Base-by-base conservation (phyloP, 2,329 filamentous ascomycete species). In the Alternaria longipes region DNA sequence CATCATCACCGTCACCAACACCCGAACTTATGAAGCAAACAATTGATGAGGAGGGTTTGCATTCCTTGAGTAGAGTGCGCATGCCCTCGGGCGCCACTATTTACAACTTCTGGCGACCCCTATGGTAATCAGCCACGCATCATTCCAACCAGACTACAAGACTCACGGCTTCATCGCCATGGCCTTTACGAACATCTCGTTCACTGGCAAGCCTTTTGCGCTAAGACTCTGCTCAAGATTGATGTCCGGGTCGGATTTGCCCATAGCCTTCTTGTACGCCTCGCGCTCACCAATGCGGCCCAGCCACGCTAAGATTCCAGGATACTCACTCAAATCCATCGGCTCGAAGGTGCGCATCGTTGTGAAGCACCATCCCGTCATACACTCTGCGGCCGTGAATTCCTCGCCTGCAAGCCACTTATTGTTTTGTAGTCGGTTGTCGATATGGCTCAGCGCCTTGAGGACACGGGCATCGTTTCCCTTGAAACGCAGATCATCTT, bases 381-480 rank as follows among this genome's bases (percentile, higher is more conserved):
- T 90, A 40, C 90, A 80, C 74, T 92, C 90, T 1, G 89, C 89
- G 1, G 82, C 87, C 0, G 87, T 90, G 59, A 91, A 86, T 52
- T 88, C 81, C 0, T 83, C 78, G 3, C 89, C 90, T 0, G 86
- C 87, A 22, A 91, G 77, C 81, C 84, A 91, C 8, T 79, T 71
- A 36, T 80, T 84, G 1, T 75, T 62, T 3, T 64, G 66, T 3
- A 91, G 71, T 11, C 85, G 78, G 3, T 82, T 74, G 40, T 91
- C 82, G 26, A 88, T 53, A 22, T 81, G 66, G n/a, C 58, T 44
- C 34, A 90, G 62, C 1, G 79, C 74, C n/a, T 64, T 71, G 4
- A 74, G 57, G 2, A 84, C 67, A 12, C 79, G 79, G 6, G 68
- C 74, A 6, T 66, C 78, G 2, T 68, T 73, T 2, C 69, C 65